Evolutionary conservation across 768 basidiomycete species (phyloP).

Genomic region (Cyathus striatus): DNA sequence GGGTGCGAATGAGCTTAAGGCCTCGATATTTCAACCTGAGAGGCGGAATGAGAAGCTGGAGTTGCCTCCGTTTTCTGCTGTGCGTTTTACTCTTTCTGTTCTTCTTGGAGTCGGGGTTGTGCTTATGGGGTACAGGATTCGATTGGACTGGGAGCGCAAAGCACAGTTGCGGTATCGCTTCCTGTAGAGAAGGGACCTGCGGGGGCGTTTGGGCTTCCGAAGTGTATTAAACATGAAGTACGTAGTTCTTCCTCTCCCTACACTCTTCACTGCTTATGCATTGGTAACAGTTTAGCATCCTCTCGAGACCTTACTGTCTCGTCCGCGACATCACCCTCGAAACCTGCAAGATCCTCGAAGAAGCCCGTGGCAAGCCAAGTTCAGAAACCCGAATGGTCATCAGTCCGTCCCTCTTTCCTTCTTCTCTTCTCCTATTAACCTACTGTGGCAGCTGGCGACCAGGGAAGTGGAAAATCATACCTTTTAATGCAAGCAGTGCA

Average conservation of each 20-base stretch:
- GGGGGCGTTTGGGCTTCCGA: slow-evolving; percentile 69
- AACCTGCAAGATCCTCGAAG: slow-evolving; percentile 46
- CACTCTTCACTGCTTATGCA: background rate
- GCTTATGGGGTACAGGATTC: too few species aligned
- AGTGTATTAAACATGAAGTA: slow-evolving; percentile 66
- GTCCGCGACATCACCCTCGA: slow-evolving; percentile 64
- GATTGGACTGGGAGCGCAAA: too few species aligned
- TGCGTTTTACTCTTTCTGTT: slow-evolving; percentile 22
- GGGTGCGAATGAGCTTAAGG: background rate
- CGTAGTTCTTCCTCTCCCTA: slow-evolving; percentile 12
- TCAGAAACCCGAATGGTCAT: slow-evolving; percentile 51
- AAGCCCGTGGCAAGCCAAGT: slow-evolving; percentile 35
- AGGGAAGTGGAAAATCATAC: slow-evolving; percentile 80
- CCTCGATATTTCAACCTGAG: background rate
- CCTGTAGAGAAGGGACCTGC: slow-evolving; percentile 42
- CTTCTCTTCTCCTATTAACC: slow-evolving; percentile 5
- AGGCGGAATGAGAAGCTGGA: background rate
- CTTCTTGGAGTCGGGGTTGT: too few species aligned
- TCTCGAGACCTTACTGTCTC: slow-evolving; percentile 69
- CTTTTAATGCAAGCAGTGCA: slow-evolving; percentile 73
- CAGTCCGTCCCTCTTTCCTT: slow-evolving; percentile 39
- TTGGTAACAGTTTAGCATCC: slow-evolving; percentile 52
- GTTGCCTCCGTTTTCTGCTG: background rate
- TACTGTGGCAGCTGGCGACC: slow-evolving; percentile 50
- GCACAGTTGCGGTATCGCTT: slow-evolving; percentile 38